Evolutionary conservation across 495 filamentous ascomycete genomes (phyloP), one percentile per base, ranked within the genome.

Genomic region (Beverwykella pulmonaria): DNA sequence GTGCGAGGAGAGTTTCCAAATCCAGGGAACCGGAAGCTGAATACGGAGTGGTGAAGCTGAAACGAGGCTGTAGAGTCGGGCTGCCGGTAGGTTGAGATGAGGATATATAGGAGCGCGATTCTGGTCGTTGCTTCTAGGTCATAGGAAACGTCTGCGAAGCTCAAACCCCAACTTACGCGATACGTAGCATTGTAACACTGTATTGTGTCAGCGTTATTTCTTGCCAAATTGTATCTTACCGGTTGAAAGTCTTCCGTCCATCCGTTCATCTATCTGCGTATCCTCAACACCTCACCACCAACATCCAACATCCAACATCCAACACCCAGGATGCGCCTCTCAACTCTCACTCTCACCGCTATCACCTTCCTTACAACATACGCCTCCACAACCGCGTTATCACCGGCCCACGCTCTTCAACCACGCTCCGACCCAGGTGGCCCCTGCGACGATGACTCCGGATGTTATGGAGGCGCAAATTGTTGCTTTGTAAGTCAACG

Each of bases 391-490:
- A 26, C 54, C 34, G 39, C 23, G 6, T 14, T 47, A 6, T 44
- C 39, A 3, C 39, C 39, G 5, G 39, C 39, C 17, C 17, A 44
- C 17, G 20, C 54, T 25, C 32, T 47, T 6, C 26, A 58, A 58
- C 19, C 8, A 5, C 54, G 32, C 30, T 58, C 54, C 10, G 54
- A 58, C 22, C 54, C 54, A 4, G 54, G 54, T 19, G 54, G 54
- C 34, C 54, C 54, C 5, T 58, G 54, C 20, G 7, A 29, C 15
- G n/a, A 20, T 12, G 30, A 22, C 54, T 9, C 34, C 2, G 39
- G 25, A 9, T 58, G 54, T 19, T 58, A 58, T 22, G 54, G 54
- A 2, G 54, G 54, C 12, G 54, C 54, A 2, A 20, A 44, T 8
- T 58, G 54, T 26, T 58, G 54, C 20, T 32, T 44, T 44, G 39